A percentile compares a stretch with the other conserved stretches of the same genome.
Conservation (phyloP, 768 basidiomycete species). For the Pisolithus tinctorius region DNA sequence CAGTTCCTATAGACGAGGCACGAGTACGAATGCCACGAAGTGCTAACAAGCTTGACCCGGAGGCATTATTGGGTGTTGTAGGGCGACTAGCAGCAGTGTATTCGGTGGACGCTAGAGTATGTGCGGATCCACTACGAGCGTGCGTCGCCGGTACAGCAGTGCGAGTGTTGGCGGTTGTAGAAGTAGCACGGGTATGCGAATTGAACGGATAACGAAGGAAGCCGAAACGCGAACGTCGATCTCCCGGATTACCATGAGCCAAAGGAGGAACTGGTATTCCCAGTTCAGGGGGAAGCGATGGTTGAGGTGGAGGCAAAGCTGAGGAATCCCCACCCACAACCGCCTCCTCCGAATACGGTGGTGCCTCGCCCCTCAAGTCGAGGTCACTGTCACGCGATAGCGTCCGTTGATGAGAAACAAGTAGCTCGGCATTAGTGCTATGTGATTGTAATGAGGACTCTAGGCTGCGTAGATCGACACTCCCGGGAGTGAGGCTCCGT, state of each 20-base stretch:
- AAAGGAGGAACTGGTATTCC: neutral
- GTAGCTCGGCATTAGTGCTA: slow-evolving; percentile 17
- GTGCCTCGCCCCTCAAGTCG: slow-evolving; percentile 56
- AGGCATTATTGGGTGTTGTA: slow-evolving; percentile 33
- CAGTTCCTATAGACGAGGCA: slow-evolving; percentile 24
- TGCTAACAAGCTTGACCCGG: slow-evolving; percentile 17
- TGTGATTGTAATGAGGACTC: slow-evolving; percentile 11
- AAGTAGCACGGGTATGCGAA: slow-evolving; percentile 19
- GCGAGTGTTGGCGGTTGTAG: slow-evolving; percentile 8
- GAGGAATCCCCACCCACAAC: slow-evolving; percentile 25
- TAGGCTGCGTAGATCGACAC: slow-evolving; percentile 13
- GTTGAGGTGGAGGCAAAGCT: slow-evolving; percentile 7
- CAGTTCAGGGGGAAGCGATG: neutral
- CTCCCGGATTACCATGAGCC: slow-evolving; percentile 2
- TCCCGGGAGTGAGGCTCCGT: slow-evolving; percentile 4
- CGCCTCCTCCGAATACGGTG: slow-evolving; percentile 52
- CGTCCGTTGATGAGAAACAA: slow-evolving; percentile 10
- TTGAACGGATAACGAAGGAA: slow-evolving; percentile 38
- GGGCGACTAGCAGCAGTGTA: slow-evolving; percentile 26
- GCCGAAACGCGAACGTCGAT: slow-evolving; percentile 42
- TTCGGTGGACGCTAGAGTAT: slow-evolving; percentile 16
- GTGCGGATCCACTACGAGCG: slow-evolving; percentile 12
- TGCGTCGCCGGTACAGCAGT: slow-evolving; percentile 13
- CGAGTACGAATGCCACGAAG: slow-evolving; percentile 37
- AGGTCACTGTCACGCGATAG: slow-evolving; percentile 3